Conservation (phyloP, 495 filamentous ascomycete species). For the Aspergillus kassunensis region DNA sequence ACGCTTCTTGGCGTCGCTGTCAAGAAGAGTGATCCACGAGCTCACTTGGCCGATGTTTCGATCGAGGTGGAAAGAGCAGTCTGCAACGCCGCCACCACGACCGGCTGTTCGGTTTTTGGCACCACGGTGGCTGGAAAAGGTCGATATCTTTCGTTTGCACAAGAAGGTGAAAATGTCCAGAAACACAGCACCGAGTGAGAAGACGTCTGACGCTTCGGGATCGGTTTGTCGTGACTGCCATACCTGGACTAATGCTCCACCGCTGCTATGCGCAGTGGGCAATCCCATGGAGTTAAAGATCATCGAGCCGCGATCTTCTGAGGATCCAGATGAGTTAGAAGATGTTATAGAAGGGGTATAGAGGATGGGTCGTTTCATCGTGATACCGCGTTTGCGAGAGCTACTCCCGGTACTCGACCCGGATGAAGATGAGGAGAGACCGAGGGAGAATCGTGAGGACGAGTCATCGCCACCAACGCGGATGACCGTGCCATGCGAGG, state of each 20-base stretch:
- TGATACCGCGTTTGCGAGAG: constrained; percentile 18
- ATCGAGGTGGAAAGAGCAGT: constrained; percentile 71
- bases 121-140: constrained; percentile 70
- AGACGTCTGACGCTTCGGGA: constrained; percentile 35
- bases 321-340: constrained; percentile 28
- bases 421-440: constrained; percentile 37
- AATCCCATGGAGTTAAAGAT: constrained; percentile 11
- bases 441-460: constrained; percentile 34
- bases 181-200: constrained; percentile 41
- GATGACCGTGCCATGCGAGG: constrained; percentile 40
- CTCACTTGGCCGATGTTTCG: constrained; percentile 72
- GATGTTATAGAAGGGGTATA: constrained; percentile 36
- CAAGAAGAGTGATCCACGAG: constrained; percentile 69
- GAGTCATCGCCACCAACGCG: constrained; percentile 31
- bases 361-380: constrained; percentile 28
- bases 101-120: constrained; percentile 65
- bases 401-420: constrained; percentile 26
- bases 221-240: constrained; percentile 38
- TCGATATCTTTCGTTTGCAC: constrained; percentile 64
- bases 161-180: constrained; percentile 78
- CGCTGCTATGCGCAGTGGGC: constrained; percentile 14
- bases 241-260: constrained; percentile 37
- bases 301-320: constrained; percentile 16
- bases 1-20: constrained; percentile 60
- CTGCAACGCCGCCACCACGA: constrained; percentile 64